phyloP scores from a whole-genome alignment of 163 green algal species.

The Volvox carteri region DNA sequence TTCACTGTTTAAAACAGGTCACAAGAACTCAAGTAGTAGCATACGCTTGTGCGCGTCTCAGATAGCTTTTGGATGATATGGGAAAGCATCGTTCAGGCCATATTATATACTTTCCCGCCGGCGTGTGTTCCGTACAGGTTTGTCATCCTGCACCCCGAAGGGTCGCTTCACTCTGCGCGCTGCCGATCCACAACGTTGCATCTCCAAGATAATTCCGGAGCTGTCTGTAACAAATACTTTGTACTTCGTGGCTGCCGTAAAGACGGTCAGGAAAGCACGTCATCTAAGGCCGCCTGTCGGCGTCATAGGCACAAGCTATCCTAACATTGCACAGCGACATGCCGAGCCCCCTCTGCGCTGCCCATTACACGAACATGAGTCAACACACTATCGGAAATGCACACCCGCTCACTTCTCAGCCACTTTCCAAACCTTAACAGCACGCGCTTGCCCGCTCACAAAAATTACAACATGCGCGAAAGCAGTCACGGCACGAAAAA shows the following conservation, averaged over 20 bases:
- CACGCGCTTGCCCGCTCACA: background rate
- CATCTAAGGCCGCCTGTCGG: no score
- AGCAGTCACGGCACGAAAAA: conserved; percentile 74
- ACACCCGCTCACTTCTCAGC: background rate
- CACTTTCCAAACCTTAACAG: background rate
- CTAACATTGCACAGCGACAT: background rate
- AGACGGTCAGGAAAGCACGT: no score
- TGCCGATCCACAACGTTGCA: background rate
- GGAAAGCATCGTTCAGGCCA: background rate
- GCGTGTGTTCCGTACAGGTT: background rate
- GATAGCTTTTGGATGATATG: background rate
- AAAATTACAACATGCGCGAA: background rate
- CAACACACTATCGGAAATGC: background rate
- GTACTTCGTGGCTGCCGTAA: no score
- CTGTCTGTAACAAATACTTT: no score
- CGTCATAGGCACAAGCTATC: background rate
- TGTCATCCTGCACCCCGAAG: conserved; percentile 1
- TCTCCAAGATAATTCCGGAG: no score
- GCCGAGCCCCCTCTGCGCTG: no score
- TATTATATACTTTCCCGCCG: background rate
- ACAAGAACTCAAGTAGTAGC: background rate
- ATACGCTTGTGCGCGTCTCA: background rate
- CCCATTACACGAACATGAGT: no score
- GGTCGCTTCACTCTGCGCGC: background rate
- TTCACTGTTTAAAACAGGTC: conserved; percentile 20